Percentiles rank a stretch among this genome's conserved stretches.
phyloP scores from a whole-genome alignment of 1,139 yeast genomes.

The Candida frijolesensis region DNA sequence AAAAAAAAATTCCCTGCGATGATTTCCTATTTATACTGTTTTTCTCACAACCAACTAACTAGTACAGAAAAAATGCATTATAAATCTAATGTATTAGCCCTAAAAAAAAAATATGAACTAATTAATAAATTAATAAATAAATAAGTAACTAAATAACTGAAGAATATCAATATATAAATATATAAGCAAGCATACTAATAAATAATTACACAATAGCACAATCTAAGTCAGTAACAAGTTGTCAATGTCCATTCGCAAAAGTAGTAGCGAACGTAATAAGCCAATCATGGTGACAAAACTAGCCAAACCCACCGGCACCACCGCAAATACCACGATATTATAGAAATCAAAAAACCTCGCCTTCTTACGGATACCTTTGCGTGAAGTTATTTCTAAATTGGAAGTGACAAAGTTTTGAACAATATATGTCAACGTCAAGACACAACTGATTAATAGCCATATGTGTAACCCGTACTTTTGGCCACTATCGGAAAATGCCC shows the following conservation, averaged over 20 bases:
- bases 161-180: not conserved
- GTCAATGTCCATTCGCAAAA: conserved; percentile 73
- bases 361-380: conserved; percentile 22
- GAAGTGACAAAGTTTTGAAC: conserved; percentile 89
- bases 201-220: not conserved
- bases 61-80: not conserved
- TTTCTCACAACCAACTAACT: not conserved
- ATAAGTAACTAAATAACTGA: not conserved
- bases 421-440: conserved; percentile 79
- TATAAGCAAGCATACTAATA: not conserved
- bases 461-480: conserved; percentile 73
- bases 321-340: conserved; percentile 92
- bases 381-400: conserved; percentile 59
- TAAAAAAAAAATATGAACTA: not conserved
- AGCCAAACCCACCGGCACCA: conserved; percentile 94
- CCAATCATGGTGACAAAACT: conserved; percentile 92
- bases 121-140: not conserved
- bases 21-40: conserved; percentile 3
- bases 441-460: conserved; percentile 88
- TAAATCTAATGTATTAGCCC: conserved; percentile 1
- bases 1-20: conserved; percentile 7
- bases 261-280: conserved; percentile 69
- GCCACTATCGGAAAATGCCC: conserved; percentile 55
- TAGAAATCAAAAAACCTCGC: conserved; percentile 73
- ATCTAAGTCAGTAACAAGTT: conserved; percentile 14